Evolutionary conservation across 345 rosid genomes (phyloP), one percentile per base, ranked within the genome.

Genomic region (Salix viminalis): DNA sequence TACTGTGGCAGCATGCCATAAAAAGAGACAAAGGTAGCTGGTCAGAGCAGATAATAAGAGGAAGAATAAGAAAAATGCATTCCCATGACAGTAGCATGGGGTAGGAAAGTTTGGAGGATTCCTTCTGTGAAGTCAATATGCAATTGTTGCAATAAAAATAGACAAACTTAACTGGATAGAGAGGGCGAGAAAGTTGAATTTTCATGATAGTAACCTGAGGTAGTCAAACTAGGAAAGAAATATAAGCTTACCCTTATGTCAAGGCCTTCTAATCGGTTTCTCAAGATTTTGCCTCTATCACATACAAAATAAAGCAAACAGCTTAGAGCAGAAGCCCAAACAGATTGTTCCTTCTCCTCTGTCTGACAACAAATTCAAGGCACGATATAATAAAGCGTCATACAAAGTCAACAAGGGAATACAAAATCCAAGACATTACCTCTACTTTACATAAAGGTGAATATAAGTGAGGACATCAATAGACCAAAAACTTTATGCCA

Each of bases 271-370:
- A 96, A 84, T 79, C 88, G 86, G 56, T 84, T 87, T 79, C 95
- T 87, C 85, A 86, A 82, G 77, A 96, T 93, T 84, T 89, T 93
- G 73, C 98, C 95, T 76, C 99, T 87, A 67, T 92, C 97, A 80
- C 92, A 91, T 70, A 93, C 92, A 83, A 96, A 96, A 89, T 93
- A 96, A 70, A 96, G 92, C 70, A 96, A 88, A 86, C 99, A 93
- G 85, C 99, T 96, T 58, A 96, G 84, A 68, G 97, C 95, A 87
- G 99, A 89, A 67, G 98, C 91, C 99, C 99, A 96, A 24, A 96
- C 95, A 80, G 90, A 88, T 81, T 93, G 98, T 84, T 93, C 99
- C 71, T 76, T 84, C 83, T 92, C 99, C 82, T 91, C 97, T 75
- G 81, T 87, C 99, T 96, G 85, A 66, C 48, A 79, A 61, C 23